Percentiles rank a stretch among this genome's conserved stretches.
Conservation (phyloP, 805 yeast species). For the Candida sakaeoensis region DNA sequence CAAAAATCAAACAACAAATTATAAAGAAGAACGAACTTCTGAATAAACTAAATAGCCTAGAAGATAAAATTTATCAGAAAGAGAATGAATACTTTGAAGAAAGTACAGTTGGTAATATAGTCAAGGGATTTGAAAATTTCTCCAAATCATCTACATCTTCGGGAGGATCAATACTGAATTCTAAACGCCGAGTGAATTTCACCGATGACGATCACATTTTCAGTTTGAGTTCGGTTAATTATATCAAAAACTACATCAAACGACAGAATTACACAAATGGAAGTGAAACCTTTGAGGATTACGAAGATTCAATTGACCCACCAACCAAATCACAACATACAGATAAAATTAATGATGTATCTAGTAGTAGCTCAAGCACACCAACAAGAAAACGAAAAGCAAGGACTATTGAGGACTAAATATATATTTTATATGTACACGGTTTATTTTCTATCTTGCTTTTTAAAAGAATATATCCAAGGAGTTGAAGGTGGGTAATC, state of each 20-base stretch:
- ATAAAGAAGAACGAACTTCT: constrained; percentile 63
- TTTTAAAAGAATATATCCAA: constrained; percentile 60
- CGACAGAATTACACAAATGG: constrained; percentile 29
- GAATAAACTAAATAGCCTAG: constrained; percentile 55
- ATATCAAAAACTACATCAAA: constrained; percentile 54
- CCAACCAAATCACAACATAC: constrained; percentile 6
- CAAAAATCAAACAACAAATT: constrained; percentile 62
- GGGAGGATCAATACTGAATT: constrained; percentile 2
- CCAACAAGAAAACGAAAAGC: constrained; percentile 19
- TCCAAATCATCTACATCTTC: constrained; percentile 37
- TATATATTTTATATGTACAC: constrained; percentile 8
- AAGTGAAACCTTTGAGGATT: constrained; percentile 29
- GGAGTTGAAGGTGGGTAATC: constrained; percentile 79
- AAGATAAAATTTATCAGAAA: constrained; percentile 73
- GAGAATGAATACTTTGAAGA: constrained; percentile 78
- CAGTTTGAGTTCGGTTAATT: constrained; percentile 69
- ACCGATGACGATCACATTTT: constrained; percentile 79
- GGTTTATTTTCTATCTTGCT: not conserved
- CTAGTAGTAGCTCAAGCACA: constrained; percentile 7
- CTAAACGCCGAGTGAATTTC: constrained; percentile 48
- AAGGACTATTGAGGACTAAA: constrained; percentile 24
- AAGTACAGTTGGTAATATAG: constrained; percentile 71
- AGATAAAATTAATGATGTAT: not conserved
- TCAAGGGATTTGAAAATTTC: constrained; percentile 87
- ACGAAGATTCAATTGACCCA: constrained; percentile 34